These are phyloP conservation scores for Helichrysum umbraculigerum DNA, from an alignment of 129 eudicot genomes.

Conservation along the genomic window DNA sequence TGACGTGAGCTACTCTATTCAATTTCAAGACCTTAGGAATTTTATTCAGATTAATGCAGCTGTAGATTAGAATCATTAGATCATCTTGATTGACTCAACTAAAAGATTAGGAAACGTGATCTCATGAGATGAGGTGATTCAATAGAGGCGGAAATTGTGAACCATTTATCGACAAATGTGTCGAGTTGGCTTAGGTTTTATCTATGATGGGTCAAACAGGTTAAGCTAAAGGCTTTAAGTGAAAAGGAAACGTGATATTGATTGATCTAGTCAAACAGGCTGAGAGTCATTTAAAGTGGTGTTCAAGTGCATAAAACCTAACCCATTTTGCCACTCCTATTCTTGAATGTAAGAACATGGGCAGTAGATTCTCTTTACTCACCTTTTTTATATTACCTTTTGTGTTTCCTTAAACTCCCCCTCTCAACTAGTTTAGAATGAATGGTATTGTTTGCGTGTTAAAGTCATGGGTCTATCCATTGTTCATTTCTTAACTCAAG, in stretches of 20 bases:
- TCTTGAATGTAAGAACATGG: neutral
- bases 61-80: neutral
- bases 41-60: neutral
- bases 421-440: neutral
- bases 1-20: neutral
- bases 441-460: neutral
- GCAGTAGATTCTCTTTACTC: neutral
- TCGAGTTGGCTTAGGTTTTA: neutral
- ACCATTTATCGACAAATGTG: no score
- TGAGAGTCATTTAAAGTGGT: neutral
- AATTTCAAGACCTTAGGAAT: neutral
- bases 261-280: neutral
- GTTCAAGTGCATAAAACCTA: neutral
- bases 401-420: neutral
- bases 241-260: neutral
- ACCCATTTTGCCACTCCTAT: neutral
- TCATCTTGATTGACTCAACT: neutral
- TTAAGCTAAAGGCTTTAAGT: neutral
- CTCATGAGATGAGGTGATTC: neutral
- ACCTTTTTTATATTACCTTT: neutral
- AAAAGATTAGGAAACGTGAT: neutral
- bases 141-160: neutral
- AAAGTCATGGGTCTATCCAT: neutral
- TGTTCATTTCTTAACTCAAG: neutral
- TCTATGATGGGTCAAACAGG: neutral